Evolutionary conservation across 2,329 filamentous ascomycete genomes (phyloP), one percentile per base, ranked within the genome.

Genomic region (Exophiala calicioides): DNA sequence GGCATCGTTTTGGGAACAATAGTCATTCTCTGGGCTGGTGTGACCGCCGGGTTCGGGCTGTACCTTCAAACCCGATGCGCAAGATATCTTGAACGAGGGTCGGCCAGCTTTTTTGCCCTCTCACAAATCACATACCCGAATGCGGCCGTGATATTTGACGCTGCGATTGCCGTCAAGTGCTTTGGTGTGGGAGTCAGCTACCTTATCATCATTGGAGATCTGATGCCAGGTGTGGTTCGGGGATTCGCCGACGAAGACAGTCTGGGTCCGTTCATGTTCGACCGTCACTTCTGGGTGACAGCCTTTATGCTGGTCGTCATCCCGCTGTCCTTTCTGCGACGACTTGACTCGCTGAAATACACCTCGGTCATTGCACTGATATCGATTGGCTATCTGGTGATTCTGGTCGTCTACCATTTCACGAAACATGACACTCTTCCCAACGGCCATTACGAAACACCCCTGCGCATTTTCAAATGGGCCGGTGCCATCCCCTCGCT

Each of bases 161-260:
- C 85, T 5, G 93, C 93, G 4, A 98, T 98, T 64, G 90, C 91
- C 9, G 83, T 98, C 63, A 98, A 98, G 67, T 98, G 93, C 69
- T 98, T 98, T 65, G 93, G 93, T 27, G 93, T 98, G 7, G 93
- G 88, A 16, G 88, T 97, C 50, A 96, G 90, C 60, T 98, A 98
- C 70, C 80, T 98, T 60, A 98, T 98, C 63, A 97, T 98, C 62
- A 97, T 98, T 59, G 93, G 93, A 39, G 93, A 98, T 66, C 74
- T 98, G 53, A 98, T 98, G 93, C 93, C 93, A 1, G 91, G 90
- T 29, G 93, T 98, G 7, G 83, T 93, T 18, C 73, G 82, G 51
- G 93, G 90, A 3, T 91, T 98, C 67, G 80, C 82, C 52, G 77
- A 79, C 36, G 72, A 75, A 38, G 79, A 80, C 15, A 79, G 77